Evolutionary conservation across 257 asterid genomes (phyloP), one percentile per base, ranked within the genome.

Genomic region (Solanum piurae): DNA sequence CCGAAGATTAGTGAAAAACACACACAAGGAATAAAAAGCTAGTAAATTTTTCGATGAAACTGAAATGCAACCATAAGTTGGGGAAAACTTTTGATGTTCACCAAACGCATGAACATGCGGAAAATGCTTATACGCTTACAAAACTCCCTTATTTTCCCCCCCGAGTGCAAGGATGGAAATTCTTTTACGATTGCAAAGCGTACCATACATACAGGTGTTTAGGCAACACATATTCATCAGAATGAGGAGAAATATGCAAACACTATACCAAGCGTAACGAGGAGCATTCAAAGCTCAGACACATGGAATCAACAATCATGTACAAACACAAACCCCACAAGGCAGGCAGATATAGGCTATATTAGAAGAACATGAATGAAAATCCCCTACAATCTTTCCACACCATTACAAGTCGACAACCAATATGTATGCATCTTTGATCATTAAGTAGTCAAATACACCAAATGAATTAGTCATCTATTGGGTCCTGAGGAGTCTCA

Each of bases 401-500:
- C 37, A 42, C 77, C 6, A 7, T 74, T 40, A 27, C 38, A 80
- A 80, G 29, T 46, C 21, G 6, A 16, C 68, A 87, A 18, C 34
- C 66, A 23, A 23, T 29, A 27, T 46, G 37, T 23, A 14, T 75
- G 37, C 58, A 29, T 34, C 80, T 60, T 86, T 31, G 33, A 44
- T 25, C 86, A 62, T 27, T 11, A 37, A 46, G 74, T 9, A 18
- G 20, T 36, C 84, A 79, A 42, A 33, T 55, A 88, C 77, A 83
- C 55, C 87, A 85, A 73, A 74, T 20, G 66, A 23, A 21, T 88
- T 86, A 91, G 84, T 91, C 93, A 83, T 91, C 93, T 55, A 88
- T 89, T 62, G 93, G 92, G 86, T 92, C 93, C 84, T 92, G 91
- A 79, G 99, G 98, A 86, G 93, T 92, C 87, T 93, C 94, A 37